Evolutionary conservation across 768 basidiomycete genomes (phyloP).

Genomic region (Rhizopogon salebrosus): DNA sequence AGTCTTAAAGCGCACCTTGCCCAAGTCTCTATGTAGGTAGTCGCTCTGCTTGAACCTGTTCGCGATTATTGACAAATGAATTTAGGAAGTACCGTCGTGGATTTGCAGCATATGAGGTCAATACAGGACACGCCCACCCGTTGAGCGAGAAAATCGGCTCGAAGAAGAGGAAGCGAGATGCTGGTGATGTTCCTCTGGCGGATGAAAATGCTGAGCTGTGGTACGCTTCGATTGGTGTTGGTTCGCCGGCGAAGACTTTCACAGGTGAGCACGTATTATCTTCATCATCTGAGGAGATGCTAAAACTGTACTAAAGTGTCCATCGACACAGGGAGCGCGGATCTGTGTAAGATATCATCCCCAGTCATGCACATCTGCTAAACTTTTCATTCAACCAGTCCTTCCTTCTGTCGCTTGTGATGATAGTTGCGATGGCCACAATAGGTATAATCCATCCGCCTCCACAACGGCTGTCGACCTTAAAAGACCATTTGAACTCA

Average conservation of each 20-base stretch:
- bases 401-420: conserved; percentile 28
- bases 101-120: conserved; percentile 38
- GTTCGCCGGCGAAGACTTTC: conserved; percentile 40
- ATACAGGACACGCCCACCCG: conserved; percentile 39
- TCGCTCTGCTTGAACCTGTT: background rate
- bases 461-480: conserved; percentile 29
- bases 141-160: conserved; percentile 8
- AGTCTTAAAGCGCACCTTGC: conserved; percentile 12
- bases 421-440: conserved; percentile 26
- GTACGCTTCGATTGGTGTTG: conserved; percentile 42
- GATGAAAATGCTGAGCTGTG: conserved; percentile 37
- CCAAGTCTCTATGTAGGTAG: conserved; percentile 15
- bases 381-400: conserved; percentile 40
- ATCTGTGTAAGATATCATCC: conserved; percentile 23
- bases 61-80: background rate
- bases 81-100: conserved; percentile 39
- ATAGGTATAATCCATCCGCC: conserved; percentile 21
- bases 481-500: conserved; percentile 25
- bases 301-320: conserved; percentile 28
- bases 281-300: background rate
- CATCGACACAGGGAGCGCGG: conserved; percentile 48
- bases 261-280: conserved; percentile 26
- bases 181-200: conserved; percentile 27
- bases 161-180: conserved; percentile 19
- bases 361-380: too few species aligned